Conservation (phyloP, 176 grass and related monocot genomes). For the Aegilops longissima region DNA sequence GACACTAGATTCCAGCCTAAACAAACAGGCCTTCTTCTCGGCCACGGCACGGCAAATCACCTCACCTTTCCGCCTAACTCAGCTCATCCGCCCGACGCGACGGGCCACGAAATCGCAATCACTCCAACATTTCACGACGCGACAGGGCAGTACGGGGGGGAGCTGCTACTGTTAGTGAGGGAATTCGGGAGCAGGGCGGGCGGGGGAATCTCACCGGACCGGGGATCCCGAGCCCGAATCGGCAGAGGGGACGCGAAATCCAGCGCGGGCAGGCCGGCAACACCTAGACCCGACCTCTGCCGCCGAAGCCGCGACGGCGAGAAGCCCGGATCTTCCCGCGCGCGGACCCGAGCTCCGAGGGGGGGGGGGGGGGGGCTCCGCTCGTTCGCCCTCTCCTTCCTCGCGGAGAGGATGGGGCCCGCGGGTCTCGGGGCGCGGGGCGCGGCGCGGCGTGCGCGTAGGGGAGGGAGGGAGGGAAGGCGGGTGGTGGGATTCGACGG, state of each 20-base stretch:
- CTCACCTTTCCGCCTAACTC: background rate
- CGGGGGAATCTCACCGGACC: constrained; percentile 14
- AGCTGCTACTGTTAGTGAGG: background rate
- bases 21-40: background rate
- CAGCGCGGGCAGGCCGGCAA: constrained; percentile 7
- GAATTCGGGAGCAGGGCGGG: background rate
- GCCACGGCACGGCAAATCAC: background rate
- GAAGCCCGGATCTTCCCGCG: constrained; percentile 47
- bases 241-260: constrained; percentile 41
- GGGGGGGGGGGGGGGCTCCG: background rate
- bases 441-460: background rate
- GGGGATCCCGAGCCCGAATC: constrained; percentile 35
- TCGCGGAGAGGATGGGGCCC: background rate
- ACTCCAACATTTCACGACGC: background rate
- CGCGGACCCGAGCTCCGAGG: constrained; percentile 2
- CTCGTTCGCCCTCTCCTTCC: background rate
- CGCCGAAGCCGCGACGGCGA: constrained; percentile 17
- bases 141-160: background rate
- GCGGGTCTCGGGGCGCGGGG: background rate
- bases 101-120: background rate
- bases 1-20: constrained; percentile 6
- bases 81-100: background rate
- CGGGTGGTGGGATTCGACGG: background rate
- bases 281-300: background rate
- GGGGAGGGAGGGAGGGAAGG: background rate